Base-by-base conservation (phyloP, 2,329 filamentous ascomycete genomes). In the Pleomassaria siparia region DNA sequence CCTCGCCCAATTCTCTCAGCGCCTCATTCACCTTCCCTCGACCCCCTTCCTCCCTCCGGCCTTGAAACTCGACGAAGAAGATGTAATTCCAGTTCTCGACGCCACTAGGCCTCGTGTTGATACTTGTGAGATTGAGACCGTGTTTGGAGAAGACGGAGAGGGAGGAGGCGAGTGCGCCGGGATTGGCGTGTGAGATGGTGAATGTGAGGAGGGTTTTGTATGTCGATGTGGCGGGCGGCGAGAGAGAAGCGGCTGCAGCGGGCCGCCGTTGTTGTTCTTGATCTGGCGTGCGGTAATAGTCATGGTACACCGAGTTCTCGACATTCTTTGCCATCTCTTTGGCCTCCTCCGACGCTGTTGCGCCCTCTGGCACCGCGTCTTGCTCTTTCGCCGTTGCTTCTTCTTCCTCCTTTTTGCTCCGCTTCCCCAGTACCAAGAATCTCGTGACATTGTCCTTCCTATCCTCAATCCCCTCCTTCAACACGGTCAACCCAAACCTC, bases 41-140 rank as follows among this genome's bases (percentile, higher is more conserved):
- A 5, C 35, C 44, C 3, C 26, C 43, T 33, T 18, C 37, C 39
- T 69, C 60, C 56, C 72, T 68, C 60, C 56, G 72, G 74, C 66
- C 83, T 79, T 1, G 87, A 86, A 95, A 91, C 76, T 97, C 92
- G 24, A 96, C 85, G 66, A 97, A 91, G 74, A 97, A 96, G 29
- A 96, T 82, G 73, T 97, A 97, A 67, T 95, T 85, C 82, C 95
- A 97, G 16, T 87, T 83, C 57, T 76, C 74, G 30, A 80, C 76
- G 46, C 88, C 80, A 60, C 88, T 91, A 4, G 92, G 92, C 54
- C 92, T 75, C 56, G 88, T 91, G 67, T 91, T 91, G 70, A 97
- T 95, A 68, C 87, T 92, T 24, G 91, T 96, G 57, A 97, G 74
- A 67, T 96, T 95, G 47, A 96, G 77, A 4, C 80, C 79, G 56